Evolutionary conservation across 768 basidiomycete species (phyloP).

Genomic region (Podaxis sp.): DNA sequence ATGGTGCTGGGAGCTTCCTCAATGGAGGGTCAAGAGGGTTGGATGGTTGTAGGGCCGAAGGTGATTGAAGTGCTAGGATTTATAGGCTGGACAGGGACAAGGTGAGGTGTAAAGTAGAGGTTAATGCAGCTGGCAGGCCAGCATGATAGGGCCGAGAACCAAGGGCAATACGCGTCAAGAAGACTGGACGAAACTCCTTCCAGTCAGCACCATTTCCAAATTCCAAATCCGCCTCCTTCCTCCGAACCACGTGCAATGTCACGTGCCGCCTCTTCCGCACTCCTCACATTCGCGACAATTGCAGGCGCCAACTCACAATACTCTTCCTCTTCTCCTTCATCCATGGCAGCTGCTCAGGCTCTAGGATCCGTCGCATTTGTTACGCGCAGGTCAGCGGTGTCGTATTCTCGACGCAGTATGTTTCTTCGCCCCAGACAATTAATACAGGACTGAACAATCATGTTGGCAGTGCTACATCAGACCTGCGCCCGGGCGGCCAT

Average conservation of each 20-base stretch:
- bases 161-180: conserved; percentile 5
- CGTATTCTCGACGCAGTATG: conserved; percentile 14
- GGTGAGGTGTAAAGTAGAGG: conserved; percentile 7
- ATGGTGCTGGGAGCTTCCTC: background rate
- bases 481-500: conserved; percentile 16
- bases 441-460: background rate
- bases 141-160: conserved; percentile 7
- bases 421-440: background rate
- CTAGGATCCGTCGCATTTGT: conserved; percentile 5
- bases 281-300: background rate
- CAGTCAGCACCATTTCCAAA: background rate
- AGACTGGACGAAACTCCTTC: conserved; percentile 1
- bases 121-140: conserved; percentile 1
- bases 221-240: background rate
- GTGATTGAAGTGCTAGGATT: background rate
- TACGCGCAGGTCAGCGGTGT: background rate
- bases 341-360: conserved; percentile 19
- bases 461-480: conserved; percentile 18
- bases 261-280: background rate
- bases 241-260: background rate
- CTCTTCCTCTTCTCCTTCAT: conserved; percentile 5
- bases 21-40: background rate
- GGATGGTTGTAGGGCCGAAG: background rate
- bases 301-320: background rate
- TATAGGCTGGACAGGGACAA: conserved; percentile 18